Evolutionary conservation across 306 rosid species (phyloP).

Genomic region (Fagus crenata): DNA sequence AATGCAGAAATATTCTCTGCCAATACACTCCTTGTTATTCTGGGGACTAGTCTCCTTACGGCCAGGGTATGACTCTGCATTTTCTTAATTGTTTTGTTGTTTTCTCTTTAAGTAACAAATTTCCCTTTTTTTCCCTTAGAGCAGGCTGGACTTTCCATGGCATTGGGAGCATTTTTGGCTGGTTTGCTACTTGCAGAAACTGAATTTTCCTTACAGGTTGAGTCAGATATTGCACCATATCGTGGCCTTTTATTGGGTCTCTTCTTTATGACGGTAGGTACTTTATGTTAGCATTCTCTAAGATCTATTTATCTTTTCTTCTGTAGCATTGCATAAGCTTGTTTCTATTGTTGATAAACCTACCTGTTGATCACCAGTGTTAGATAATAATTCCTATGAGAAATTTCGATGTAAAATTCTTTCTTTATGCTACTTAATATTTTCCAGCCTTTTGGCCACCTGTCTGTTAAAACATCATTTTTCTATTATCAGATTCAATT

Average conservation of each 20-base stretch:
- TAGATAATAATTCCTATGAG: neutral
- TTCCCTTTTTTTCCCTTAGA: conserved; percentile 21
- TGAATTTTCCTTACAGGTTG: conserved; percentile 93
- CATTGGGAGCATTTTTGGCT: conserved; percentile 97
- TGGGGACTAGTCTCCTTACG: conserved; percentile 98
- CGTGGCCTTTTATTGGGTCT: conserved; percentile 98
- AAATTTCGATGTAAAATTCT: neutral
- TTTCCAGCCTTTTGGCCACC: neutral
- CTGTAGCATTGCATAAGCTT: neutral
- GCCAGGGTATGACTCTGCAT: conserved; percentile 68
- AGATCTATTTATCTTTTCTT: conserved; percentile 1
- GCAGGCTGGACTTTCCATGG: conserved; percentile 99
- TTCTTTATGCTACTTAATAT: neutral
- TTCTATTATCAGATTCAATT: neutral
- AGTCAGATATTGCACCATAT: conserved; percentile 98
- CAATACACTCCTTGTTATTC: conserved; percentile 90
- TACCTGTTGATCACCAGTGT: neutral
- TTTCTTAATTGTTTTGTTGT: neutral
- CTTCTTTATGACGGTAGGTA: conserved; percentile 96
- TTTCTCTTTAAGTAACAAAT: neutral
- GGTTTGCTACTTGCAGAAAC: conserved; percentile 98
- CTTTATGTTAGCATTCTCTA: conserved; percentile 28
- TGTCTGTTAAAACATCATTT: conserved; percentile 3
- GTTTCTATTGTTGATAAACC: neutral
- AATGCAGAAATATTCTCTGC: conserved; percentile 99